Percentiles rank a stretch among this genome's conserved stretches.
Conservation (phyloP, 139 green algal species). For the Klebsormidium nitens region DNA sequence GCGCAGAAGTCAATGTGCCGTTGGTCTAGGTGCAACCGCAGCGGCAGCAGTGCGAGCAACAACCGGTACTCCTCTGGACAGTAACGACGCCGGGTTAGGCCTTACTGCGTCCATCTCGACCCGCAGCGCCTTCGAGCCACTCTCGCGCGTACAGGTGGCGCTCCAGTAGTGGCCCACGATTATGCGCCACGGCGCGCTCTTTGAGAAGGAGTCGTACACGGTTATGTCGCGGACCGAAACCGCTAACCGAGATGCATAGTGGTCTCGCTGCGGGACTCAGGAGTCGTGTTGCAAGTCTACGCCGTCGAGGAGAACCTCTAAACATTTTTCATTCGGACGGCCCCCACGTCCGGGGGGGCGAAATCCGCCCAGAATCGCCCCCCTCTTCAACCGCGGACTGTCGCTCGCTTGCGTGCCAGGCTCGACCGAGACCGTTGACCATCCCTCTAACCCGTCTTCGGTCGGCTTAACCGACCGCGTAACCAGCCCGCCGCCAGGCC, state of each 20-base stretch:
- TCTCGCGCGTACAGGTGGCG: background rate
- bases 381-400: too few species aligned
- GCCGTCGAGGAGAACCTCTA: background rate
- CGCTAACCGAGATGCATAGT: background rate
- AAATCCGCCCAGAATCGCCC: background rate
- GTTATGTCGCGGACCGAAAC: background rate
- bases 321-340: background rate
- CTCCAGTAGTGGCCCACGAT: background rate
- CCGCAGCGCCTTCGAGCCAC: background rate
- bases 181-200: background rate
- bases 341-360: background rate
- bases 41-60: background rate
- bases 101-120: conserved; percentile 6
- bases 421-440: too few species aligned
- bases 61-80: too few species aligned
- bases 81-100: background rate
- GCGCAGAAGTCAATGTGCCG: background rate
- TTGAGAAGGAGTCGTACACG: background rate
- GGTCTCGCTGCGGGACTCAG: background rate
- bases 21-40: background rate
- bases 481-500: too few species aligned
- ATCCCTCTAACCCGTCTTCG: too few species aligned
- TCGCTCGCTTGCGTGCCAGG: too few species aligned
- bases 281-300: background rate
- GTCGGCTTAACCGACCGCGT: too few species aligned